A percentile compares a stretch with the other conserved stretches of the same genome.
These are phyloP conservation scores for Pleurostoma richardsiae DNA, from an alignment of 2,329 filamentous ascomycete genomes.

Conservation along the genomic window DNA sequence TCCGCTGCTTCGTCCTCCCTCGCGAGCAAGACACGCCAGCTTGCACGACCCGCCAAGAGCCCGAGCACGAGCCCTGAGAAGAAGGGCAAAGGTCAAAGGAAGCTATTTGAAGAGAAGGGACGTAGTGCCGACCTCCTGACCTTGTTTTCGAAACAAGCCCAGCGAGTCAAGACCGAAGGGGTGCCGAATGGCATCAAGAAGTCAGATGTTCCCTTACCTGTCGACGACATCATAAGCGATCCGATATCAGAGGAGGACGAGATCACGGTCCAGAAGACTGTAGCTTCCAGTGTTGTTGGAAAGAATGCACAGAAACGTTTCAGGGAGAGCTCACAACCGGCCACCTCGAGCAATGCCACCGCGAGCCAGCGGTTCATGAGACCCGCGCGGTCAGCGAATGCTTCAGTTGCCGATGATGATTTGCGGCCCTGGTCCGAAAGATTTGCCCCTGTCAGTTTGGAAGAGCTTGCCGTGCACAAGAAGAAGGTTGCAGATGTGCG, in stretches of 20 bases:
- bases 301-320: constrained; percentile 50
- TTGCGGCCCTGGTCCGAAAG: constrained; percentile 80
- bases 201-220: constrained; percentile 13
- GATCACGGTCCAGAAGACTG: constrained; percentile 43
- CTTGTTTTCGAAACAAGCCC: constrained; percentile 58
- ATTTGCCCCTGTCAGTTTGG: constrained; percentile 68
- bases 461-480: constrained; percentile 91
- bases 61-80: constrained; percentile 42
- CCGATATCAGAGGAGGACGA: constrained; percentile 59
- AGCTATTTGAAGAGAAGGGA: constrained; percentile 39
- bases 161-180: constrained; percentile 35
- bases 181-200: constrained; percentile 18
- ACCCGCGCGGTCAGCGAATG: constrained; percentile 26
- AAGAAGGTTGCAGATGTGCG: constrained; percentile 86
- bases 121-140: constrained; percentile 52
- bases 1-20: constrained; percentile 1
- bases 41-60: constrained; percentile 23
- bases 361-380: constrained; percentile 49
- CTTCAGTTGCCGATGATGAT: constrained; percentile 38
- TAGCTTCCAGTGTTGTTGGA: constrained; percentile 49
- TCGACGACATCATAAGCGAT: constrained; percentile 49
- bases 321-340: constrained; percentile 26
- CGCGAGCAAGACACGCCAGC: constrained; percentile 18
- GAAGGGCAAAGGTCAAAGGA: constrained; percentile 29
- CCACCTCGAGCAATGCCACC: constrained; percentile 14